Evolutionary conservation across 176 grass and related monocot genomes (phyloP), one percentile per base, ranked within the genome.

Genomic region (Tuctoria greenei): DNA sequence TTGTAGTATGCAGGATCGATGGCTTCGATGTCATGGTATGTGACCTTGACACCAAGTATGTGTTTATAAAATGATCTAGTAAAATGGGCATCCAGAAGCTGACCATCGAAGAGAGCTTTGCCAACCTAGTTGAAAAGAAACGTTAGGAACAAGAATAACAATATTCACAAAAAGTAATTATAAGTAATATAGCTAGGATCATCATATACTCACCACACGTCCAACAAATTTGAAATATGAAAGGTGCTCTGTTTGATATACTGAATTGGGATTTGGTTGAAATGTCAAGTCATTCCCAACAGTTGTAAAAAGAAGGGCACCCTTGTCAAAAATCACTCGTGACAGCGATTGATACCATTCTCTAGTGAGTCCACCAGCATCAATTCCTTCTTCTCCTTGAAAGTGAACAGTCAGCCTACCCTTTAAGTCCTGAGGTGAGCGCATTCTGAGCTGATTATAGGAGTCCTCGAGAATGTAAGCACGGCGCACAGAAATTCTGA

Each of bases 1-100:
- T 76, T 99, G 74, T 93, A 99, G 74, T 95, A 99, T 47, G 86
- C 69, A 79, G 96, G 96, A 99, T 99, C 96, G 24, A 99, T 90
- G 59, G 96, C 96, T 85, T 99, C 96, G 85, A 99, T 95, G 64
- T 99, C 96, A 86, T 99, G 96, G 81, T 99, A 99, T n/a, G 96
- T 99, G 81, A 99, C 96, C 86, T 99, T 99, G 34, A 65, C 89
- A 74, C 80, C 96, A 70, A 99, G 89, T 86, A 99, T 99, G 80
- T 99, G 96, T 79, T 99, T 99, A 80, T 99, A 99, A 67, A 99
- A 99, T 34, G 96, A 99, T 82, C 96, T 88, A 45, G 96, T 99
- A 39, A 99, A 99, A 88, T 99, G 96, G 28, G 84, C 96, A 95
- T 99, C 96, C 70, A 99, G 67, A 54, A 95, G 92, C 70, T 99